These are phyloP conservation scores for Andrographis paniculata DNA, from an alignment of 305 asterid genomes.

Conservation along the genomic window DNA sequence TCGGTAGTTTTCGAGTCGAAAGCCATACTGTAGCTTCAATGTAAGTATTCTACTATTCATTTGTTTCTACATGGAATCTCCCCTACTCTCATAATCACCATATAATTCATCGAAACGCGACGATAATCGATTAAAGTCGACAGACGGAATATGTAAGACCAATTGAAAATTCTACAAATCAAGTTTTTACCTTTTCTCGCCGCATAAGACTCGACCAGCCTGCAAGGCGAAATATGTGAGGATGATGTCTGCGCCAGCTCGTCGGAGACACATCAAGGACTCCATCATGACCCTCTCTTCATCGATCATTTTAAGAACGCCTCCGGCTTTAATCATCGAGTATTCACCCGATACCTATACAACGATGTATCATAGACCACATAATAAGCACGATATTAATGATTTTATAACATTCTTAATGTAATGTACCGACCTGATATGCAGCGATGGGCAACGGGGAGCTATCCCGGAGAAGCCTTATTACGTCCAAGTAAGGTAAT, in stretches of 20 bases:
- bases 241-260: slow-evolving; percentile 90
- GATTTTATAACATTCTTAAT: background rate
- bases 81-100: too few species aligned
- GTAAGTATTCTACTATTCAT: background rate
- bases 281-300: slow-evolving; percentile 95
- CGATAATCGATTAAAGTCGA: too few species aligned
- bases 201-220: slow-evolving; percentile 67
- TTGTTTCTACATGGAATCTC: too few species aligned
- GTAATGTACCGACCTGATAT: too few species aligned
- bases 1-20: background rate
- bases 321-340: slow-evolving; percentile 96
- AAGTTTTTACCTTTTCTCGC: slow-evolving; percentile 64
- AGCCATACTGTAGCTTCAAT: background rate
- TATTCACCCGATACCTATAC: slow-evolving; percentile 89
- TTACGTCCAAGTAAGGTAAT: slow-evolving; percentile 86
- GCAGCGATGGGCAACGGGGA: slow-evolving; percentile 93
- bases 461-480: slow-evolving; percentile 82
- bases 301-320: slow-evolving; percentile 84
- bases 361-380: background rate
- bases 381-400: background rate
- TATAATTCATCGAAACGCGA: too few species aligned
- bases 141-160: too few species aligned
- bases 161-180: too few species aligned
- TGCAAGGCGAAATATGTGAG: slow-evolving; percentile 86
- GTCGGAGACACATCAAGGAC: slow-evolving; percentile 79